Percentiles rank a stretch among this genome's conserved stretches.
These are phyloP conservation scores for Microbotryum saponariae DNA, from an alignment of 1,284 basidiomycete genomes.

Conservation along the genomic window DNA sequence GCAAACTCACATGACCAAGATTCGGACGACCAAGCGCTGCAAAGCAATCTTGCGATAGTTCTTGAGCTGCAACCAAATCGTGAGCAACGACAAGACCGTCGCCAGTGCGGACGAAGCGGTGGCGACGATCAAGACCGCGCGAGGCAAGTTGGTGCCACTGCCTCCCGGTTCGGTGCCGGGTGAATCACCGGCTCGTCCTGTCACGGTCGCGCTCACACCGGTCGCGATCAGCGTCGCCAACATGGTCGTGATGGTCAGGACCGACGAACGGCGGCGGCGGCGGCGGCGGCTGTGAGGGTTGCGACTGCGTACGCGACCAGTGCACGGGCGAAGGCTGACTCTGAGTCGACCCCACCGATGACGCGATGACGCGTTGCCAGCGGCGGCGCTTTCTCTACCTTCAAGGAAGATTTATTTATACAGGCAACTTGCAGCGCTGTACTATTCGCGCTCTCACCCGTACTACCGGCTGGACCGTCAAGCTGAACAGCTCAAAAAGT, in stretches of 20 bases:
- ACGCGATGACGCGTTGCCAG: no score
- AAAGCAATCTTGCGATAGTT: conserved; percentile 44
- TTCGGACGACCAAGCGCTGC: conserved; percentile 79
- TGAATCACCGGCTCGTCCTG: background rate
- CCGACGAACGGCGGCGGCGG: background rate
- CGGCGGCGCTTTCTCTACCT: no score
- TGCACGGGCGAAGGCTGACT: no score
- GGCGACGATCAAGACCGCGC: conserved; percentile 23
- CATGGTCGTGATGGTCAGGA: background rate
- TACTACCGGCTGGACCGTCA: no score
- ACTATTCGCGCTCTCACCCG: no score
- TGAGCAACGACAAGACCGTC: conserved; percentile 68
- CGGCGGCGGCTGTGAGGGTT: background rate
- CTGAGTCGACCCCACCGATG: no score
- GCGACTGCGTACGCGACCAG: background rate
- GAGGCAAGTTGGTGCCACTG: conserved; percentile 26
- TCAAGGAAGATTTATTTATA: no score
- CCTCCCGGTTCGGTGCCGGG: conserved; percentile 1
- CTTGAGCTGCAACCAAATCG: conserved; percentile 80
- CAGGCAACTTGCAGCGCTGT: no score
- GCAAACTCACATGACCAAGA: conserved; percentile 72
- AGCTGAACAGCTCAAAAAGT: no score
- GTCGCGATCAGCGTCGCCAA: background rate
- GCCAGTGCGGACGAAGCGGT: conserved; percentile 44
- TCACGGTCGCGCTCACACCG: background rate